Conservation (phyloP, 2,329 filamentous ascomycete species). For the Hypoxylon sp. region DNA sequence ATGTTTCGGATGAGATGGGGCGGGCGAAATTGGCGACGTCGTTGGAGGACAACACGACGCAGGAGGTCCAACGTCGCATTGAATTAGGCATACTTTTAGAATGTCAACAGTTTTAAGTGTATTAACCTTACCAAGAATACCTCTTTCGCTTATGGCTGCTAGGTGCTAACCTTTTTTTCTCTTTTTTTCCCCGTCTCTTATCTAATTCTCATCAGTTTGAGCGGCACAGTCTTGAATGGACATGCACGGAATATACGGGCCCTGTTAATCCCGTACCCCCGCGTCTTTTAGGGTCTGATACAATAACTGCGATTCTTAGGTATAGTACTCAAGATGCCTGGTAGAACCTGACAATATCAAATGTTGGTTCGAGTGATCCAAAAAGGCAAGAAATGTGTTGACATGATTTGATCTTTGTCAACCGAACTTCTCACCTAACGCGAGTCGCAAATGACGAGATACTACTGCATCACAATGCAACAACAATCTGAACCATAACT, state of each 20-base stretch:
- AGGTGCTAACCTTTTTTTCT: slow-evolving; percentile 20
- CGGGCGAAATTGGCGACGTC: slow-evolving; percentile 28
- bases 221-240: slow-evolving; percentile 34
- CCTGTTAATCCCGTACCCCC: slow-evolving; percentile 24
- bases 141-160: slow-evolving; percentile 20
- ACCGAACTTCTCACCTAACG: slow-evolving; percentile 37
- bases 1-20: slow-evolving; percentile 43
- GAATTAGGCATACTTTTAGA: slow-evolving; percentile 36
- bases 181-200: slow-evolving; percentile 18
- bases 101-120: slow-evolving; percentile 23
- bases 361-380: slow-evolving; percentile 33
- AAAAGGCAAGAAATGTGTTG: slow-evolving; percentile 30
- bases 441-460: slow-evolving; percentile 40
- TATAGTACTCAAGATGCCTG: slow-evolving; percentile 17
- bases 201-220: slow-evolving; percentile 9
- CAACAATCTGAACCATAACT: slow-evolving; percentile 2
- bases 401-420: slow-evolving; percentile 42
- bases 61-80: slow-evolving; percentile 41
- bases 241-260: slow-evolving; percentile 17
- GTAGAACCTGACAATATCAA: slow-evolving; percentile 25
- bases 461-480: slow-evolving; percentile 31
- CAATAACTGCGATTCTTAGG: slow-evolving; percentile 22
- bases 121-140: slow-evolving; percentile 34
- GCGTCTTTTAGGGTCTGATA: slow-evolving; percentile 23
- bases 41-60: slow-evolving; percentile 30